phyloP scores from a whole-genome alignment of 1,284 basidiomycete species.

The Naganishia liquefaciens region DNA sequence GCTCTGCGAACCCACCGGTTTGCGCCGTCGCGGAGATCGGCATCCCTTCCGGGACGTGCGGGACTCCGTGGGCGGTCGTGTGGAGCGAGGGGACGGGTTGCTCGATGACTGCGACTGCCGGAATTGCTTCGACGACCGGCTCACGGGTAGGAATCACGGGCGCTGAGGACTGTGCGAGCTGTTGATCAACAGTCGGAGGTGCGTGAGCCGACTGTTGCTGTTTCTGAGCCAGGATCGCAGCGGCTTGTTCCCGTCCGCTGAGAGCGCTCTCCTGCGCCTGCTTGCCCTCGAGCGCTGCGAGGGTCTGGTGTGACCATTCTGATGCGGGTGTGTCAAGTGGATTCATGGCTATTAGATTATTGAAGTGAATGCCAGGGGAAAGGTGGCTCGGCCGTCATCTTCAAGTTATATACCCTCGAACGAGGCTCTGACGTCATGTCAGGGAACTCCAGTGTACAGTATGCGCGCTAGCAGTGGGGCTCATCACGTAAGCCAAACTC shows the following conservation, averaged over 20 bases:
- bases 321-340: slow-evolving; percentile 5
- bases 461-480: too few relatives aligned
- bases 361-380: background rate
- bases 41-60: background rate
- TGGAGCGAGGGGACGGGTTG: background rate
- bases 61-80: slow-evolving; percentile 2
- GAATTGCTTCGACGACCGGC: background rate
- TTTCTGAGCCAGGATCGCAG: slow-evolving; percentile 39
- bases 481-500: too few relatives aligned
- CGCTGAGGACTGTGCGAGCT: slow-evolving; percentile 5
- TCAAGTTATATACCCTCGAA: too few relatives aligned
- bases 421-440: too few relatives aligned
- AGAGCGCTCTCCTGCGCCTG: slow-evolving; percentile 34
- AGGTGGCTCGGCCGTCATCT: background rate
- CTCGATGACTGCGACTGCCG: slow-evolving; percentile 3
- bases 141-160: background rate
- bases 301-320: slow-evolving; percentile 7
- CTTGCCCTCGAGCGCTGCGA: slow-evolving; percentile 7
- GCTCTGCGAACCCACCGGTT: slow-evolving; percentile 18
- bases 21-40: slow-evolving; percentile 17
- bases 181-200: slow-evolving; percentile 2
- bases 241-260: slow-evolving; percentile 46
- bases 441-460: too few relatives aligned
- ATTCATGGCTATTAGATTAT: background rate
- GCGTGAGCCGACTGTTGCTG: background rate